A percentile compares a stretch with the other conserved stretches of the same genome.
These are phyloP conservation scores for Abrus pulchellus DNA, from an alignment of 306 rosid species.

Conservation along the genomic window DNA sequence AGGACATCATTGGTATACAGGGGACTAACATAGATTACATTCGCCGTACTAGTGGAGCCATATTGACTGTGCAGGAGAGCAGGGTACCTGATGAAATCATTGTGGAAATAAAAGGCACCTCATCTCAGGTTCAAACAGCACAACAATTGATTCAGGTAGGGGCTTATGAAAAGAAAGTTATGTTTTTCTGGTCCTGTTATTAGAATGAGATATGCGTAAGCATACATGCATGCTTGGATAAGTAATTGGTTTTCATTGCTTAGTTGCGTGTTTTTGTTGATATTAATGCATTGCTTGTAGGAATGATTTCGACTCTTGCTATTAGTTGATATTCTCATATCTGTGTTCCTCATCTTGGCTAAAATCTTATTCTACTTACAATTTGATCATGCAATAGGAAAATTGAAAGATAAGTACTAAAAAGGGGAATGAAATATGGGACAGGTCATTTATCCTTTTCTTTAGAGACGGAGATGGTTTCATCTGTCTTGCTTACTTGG, in stretches of 20 bases:
- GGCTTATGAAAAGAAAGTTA: conserved; percentile 24
- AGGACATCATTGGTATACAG: conserved; percentile 93
- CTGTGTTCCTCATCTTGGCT: conserved; percentile 1
- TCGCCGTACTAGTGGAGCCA: conserved; percentile 93
- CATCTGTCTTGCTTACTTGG: conserved; percentile 9
- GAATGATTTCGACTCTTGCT: conserved; percentile 24
- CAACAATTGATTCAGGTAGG: conserved; percentile 94
- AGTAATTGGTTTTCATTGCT: conserved; percentile 9
- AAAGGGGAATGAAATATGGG: background rate
- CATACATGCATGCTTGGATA: conserved; percentile 13
- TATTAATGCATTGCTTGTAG: conserved; percentile 31
- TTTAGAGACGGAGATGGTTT: conserved; percentile 17
- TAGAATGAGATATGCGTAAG: conserved; percentile 29
- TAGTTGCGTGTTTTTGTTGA: background rate
- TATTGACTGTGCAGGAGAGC: conserved; percentile 91
- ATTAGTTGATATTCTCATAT: conserved; percentile 17
- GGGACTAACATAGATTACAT: conserved; percentile 92
- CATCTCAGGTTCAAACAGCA: conserved; percentile 90
- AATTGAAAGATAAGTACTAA: conserved; percentile 8
- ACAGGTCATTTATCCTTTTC: background rate
- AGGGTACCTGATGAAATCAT: conserved; percentile 92
- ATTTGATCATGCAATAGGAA: conserved; percentile 6
- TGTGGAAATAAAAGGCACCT: conserved; percentile 93
- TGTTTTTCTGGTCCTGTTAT: background rate
- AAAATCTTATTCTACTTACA: background rate